Evolutionary conservation across 306 rosid species (phyloP), one percentile per base, ranked within the genome.

Genomic region (Arachis hypogaea): DNA sequence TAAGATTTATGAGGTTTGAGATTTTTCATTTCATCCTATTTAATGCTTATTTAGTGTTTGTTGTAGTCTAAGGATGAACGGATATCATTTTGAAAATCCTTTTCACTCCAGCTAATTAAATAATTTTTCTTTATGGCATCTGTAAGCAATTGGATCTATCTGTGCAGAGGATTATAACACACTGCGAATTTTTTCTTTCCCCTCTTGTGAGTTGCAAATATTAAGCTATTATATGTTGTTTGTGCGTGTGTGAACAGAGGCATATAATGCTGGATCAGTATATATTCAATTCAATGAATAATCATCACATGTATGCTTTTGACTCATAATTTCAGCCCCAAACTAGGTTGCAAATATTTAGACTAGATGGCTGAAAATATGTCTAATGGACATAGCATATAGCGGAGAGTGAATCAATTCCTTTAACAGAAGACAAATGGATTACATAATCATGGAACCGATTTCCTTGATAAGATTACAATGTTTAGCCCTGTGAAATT

Each of bases 11-110:
- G 76, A 46, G 61, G 66, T 41, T 55, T 47, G 58, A 54, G 44
- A 57, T n/a, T 71, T 73, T 33, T 56, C 42, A 12, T 68, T 42
- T 81, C 68, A 68, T 47, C 59, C 51, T 46, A 29, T 41, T 68
- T 41, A 7, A 44, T 80, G 69, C 30, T 66, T 70, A 46, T 30
- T 16, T 40, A 5, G 44, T 52, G 16, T 46, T 64, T 77, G 38
- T 73, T 14, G 5, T 44, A 58, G 63, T 67, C 4, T 10, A 47
- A 54, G 52, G 58, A 54, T 78, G 40, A 59, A 41, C 18, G 59
- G 58, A 49, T 82, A 59, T 69, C 55, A 50, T 43, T 67, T 11
- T 54, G 57, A 42, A 44, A 16, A 30, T 52, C 58, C 40, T 57
- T 7, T 52, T 60, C 43, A 36, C 49, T 52, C 47, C 63, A 18